Evolutionary conservation across 148 eudicot species (phyloP).

Genomic region (Simmondsia chinensis): DNA sequence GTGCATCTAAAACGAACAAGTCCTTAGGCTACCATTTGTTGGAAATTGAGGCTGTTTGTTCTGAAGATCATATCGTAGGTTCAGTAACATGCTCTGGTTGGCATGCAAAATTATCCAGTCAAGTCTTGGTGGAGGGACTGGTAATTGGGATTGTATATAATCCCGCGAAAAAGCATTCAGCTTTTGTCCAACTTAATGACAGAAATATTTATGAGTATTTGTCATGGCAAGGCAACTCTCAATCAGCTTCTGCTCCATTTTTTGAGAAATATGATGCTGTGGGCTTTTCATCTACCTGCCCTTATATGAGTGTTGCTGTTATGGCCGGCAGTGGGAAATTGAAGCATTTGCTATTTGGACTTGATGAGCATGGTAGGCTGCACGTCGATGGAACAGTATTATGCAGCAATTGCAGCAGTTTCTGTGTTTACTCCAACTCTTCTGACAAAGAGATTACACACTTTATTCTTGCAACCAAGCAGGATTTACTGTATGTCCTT

Average conservation of each 20-base stretch:
- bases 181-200: conserved; percentile 65
- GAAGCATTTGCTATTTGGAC: conserved; percentile 64
- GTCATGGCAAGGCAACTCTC: conserved; percentile 27
- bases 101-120: conserved; percentile 36
- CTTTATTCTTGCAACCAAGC: conserved; percentile 82
- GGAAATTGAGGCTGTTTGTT: conserved; percentile 59
- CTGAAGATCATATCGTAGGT: conserved; percentile 62
- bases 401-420: conserved; percentile 83
- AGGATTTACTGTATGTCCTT: conserved; percentile 73
- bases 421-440: conserved; percentile 65
- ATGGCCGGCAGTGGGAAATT: conserved; percentile 24
- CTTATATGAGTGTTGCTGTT: conserved; percentile 65
- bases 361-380: conserved; percentile 68
- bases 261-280: conserved; percentile 34
- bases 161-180: conserved; percentile 34
- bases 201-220: conserved; percentile 62
- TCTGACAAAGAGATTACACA: conserved; percentile 50
- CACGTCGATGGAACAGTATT: conserved; percentile 57
- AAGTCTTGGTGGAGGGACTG: conserved; percentile 38
- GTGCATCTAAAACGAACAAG: conserved; percentile 21
- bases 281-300: conserved; percentile 65
- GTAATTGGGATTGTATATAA: conserved; percentile 47
- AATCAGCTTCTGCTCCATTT: conserved; percentile 23
- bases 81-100: conserved; percentile 73
- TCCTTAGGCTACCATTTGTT: conserved; percentile 44